These are phyloP conservation scores for Neckera pumila DNA, from an alignment of 225 moss, liverwort and hornwort species.

Conservation along the genomic window DNA sequence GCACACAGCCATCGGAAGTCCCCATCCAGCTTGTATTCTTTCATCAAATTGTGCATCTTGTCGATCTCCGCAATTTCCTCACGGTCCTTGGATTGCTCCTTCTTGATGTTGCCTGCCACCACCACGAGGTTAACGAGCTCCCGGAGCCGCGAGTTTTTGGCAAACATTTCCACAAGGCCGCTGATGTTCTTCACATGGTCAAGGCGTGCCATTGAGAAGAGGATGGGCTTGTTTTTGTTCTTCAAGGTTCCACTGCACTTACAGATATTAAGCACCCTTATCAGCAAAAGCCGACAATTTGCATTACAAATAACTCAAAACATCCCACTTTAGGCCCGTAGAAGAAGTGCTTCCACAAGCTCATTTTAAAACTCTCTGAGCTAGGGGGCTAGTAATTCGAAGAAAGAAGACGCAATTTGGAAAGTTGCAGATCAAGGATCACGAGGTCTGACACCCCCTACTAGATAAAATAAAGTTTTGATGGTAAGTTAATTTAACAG, in stretches of 20 bases:
- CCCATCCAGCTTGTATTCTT: conserved; percentile 54
- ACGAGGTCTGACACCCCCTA: neutral
- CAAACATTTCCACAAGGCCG: conserved; percentile 77
- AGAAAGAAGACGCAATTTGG: neutral
- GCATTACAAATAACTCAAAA: neutral
- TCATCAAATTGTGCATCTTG: conserved; percentile 62
- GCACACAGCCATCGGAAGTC: conserved; percentile 81
- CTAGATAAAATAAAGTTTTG: too few species aligned
- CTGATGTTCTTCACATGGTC: conserved; percentile 85
- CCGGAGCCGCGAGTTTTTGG: conserved; percentile 50
- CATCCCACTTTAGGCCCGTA: neutral
- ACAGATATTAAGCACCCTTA: neutral
- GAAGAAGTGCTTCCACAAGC: neutral
- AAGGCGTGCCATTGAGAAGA: conserved; percentile 94
- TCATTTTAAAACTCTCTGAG: neutral
- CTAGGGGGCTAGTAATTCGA: neutral
- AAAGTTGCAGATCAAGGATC: neutral
- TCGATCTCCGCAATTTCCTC: conserved; percentile 83
- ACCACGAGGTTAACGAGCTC: conserved; percentile 78
- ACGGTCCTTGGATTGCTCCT: conserved; percentile 61
- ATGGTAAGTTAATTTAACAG: neutral
- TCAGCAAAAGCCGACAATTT: neutral
- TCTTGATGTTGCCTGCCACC: conserved; percentile 70
- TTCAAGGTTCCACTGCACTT: conserved; percentile 54
- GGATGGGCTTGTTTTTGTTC: conserved; percentile 61